Evolutionary conservation across 2,329 filamentous ascomycete species (phyloP).

Genomic region (Mariannaea elegans): DNA sequence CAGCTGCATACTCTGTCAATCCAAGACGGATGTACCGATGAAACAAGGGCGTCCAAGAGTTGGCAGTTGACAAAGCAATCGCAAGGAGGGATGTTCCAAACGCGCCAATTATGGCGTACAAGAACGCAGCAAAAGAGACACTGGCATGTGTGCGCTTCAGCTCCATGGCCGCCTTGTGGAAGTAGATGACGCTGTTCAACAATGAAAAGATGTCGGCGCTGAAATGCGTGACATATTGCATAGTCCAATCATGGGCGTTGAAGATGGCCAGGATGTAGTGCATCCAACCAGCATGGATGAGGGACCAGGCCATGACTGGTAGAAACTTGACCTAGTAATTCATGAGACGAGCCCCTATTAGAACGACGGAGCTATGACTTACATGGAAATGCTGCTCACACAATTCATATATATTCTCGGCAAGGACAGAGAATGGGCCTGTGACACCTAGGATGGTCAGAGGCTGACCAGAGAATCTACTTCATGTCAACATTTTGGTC

Average conservation of each 20-base stretch:
- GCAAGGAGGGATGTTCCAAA: conserved; percentile 70
- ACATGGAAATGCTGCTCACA: conserved; percentile 65
- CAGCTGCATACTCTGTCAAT: conserved; percentile 70
- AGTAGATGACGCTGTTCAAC: conserved; percentile 74
- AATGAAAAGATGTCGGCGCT: conserved; percentile 73
- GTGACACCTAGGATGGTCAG: conserved; percentile 73
- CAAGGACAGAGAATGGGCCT: conserved; percentile 72
- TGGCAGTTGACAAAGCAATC: conserved; percentile 68
- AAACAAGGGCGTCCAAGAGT: conserved; percentile 68
- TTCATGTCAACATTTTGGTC: neutral
- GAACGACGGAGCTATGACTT: conserved; percentile 24
- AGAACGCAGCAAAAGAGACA: conserved; percentile 68
- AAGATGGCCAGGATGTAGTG: conserved; percentile 70
- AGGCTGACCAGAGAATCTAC: conserved; percentile 65
- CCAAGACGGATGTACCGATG: conserved; percentile 69
- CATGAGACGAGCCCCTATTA: neutral
- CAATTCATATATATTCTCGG: conserved; percentile 70
- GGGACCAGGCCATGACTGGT: conserved; percentile 74
- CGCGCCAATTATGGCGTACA: conserved; percentile 72
- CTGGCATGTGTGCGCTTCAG: conserved; percentile 65
- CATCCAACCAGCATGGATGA: conserved; percentile 73
- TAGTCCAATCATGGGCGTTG: conserved; percentile 76
- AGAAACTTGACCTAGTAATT: conserved; percentile 62
- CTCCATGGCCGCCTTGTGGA: conserved; percentile 73
- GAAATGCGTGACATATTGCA: conserved; percentile 75